Evolutionary conservation across 352 stramenopile genomes (phyloP).

Genomic region (Thraustochytrium striatum): DNA sequence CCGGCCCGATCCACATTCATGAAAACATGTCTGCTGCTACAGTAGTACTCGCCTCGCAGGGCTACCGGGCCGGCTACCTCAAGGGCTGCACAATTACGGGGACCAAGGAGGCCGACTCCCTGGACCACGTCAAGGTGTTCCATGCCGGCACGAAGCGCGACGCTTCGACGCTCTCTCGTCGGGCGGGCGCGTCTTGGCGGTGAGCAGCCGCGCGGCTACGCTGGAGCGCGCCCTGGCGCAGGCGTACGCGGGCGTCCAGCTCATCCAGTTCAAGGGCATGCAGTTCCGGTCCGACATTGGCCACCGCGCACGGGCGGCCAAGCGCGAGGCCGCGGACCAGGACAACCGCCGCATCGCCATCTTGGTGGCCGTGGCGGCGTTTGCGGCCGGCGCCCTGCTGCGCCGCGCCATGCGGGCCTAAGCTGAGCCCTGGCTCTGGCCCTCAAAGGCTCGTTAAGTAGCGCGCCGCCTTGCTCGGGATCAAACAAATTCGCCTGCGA

Average conservation of each 20-base stretch:
- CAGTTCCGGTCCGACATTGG: conserved; percentile 97
- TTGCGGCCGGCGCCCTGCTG: conserved; percentile 42
- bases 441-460: too few species aligned
- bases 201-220: conserved; percentile 82
- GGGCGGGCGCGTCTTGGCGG: conserved; percentile 92
- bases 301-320: conserved; percentile 53
- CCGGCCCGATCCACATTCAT: conserved; percentile 73
- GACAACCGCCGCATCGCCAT: too few species aligned
- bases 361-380: too few species aligned
- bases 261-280: conserved; percentile 82
- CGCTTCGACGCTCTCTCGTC: conserved; percentile 72
- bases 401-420: neutral
- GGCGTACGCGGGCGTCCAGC: conserved; percentile 72
- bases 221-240: conserved; percentile 82
- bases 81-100: conserved; percentile 93
- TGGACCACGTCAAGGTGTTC: conserved; percentile 91
- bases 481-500: neutral
- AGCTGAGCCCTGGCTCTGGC: too few species aligned
- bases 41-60: conserved; percentile 90
- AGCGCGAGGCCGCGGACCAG: too few species aligned
- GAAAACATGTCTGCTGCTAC: conserved; percentile 79
- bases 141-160: conserved; percentile 90
- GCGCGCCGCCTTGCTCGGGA: too few species aligned
- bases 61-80: conserved; percentile 95
- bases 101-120: conserved; percentile 71